A percentile compares a stretch with the other conserved stretches of the same genome.
Evolutionary conservation across 345 rosid genomes (phyloP).

Genomic region (Eucalyptus cloeziana): DNA sequence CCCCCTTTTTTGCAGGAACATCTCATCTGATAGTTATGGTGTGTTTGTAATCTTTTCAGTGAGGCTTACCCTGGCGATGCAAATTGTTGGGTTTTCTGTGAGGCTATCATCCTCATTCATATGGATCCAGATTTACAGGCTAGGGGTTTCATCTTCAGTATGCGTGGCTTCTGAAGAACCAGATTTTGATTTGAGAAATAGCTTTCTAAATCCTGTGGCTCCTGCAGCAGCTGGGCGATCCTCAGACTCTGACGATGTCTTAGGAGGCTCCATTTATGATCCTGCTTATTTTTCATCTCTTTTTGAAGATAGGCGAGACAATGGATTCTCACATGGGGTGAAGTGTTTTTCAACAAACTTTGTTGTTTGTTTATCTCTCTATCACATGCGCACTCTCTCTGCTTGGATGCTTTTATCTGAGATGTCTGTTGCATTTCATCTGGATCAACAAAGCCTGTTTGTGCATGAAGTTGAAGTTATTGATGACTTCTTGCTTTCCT

Average conservation of each 20-base stretch:
- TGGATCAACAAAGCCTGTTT: neutral
- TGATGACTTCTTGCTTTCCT: neutral
- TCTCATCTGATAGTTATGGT: slow-evolving; percentile 42
- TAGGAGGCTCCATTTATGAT: slow-evolving; percentile 56
- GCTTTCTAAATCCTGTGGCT: slow-evolving; percentile 46
- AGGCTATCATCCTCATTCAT: slow-evolving; percentile 66
- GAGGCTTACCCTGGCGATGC: slow-evolving; percentile 73
- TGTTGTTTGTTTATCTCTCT: neutral
- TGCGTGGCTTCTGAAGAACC: slow-evolving; percentile 19
- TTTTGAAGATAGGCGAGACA: slow-evolving; percentile 39
- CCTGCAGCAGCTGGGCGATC: slow-evolving; percentile 15
- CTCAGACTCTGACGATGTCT: slow-evolving; percentile 42
- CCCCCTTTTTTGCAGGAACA: slow-evolving; percentile 24
- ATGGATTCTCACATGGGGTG: slow-evolving; percentile 18
- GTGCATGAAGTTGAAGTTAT: neutral
- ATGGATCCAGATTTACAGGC: slow-evolving; percentile 88
- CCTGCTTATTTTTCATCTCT: slow-evolving; percentile 55
- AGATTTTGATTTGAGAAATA: slow-evolving; percentile 53
- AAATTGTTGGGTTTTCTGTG: slow-evolving; percentile 58
- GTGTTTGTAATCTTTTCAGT: slow-evolving; percentile 50
- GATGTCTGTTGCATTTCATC: neutral
- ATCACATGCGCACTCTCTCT: neutral
- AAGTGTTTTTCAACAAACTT: neutral
- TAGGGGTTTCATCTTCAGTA: slow-evolving; percentile 49
- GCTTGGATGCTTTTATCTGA: neutral